Evolutionary conservation across 2,329 filamentous ascomycete species (phyloP).

Genomic region (Botryotinia globosa): DNA sequence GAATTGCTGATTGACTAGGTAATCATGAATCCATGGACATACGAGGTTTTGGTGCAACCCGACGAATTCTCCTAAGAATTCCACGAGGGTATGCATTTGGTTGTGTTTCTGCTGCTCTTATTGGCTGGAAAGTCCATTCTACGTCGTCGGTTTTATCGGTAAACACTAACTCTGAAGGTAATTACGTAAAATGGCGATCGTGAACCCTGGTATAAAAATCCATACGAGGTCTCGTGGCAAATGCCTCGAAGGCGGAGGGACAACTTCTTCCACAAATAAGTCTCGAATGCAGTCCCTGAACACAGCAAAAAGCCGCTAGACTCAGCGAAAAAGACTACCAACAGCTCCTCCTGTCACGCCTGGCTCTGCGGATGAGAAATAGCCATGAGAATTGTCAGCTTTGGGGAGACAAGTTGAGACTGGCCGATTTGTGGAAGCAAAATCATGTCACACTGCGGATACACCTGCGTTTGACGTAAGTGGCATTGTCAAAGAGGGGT

Average conservation of each 20-base stretch:
- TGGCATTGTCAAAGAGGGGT: background rate
- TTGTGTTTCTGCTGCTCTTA: background rate
- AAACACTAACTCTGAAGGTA: background rate
- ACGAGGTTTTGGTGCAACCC: background rate
- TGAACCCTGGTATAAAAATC: background rate
- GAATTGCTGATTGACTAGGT: background rate
- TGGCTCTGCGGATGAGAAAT: background rate
- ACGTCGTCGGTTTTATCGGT: background rate
- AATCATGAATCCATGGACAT: background rate
- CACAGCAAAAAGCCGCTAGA: background rate
- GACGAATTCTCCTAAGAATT: background rate
- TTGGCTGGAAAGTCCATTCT: background rate
- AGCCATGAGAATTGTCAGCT: background rate
- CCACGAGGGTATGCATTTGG: background rate
- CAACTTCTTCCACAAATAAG: background rate
- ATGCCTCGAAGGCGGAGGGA: background rate
- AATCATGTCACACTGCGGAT: background rate
- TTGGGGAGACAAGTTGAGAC: background rate
- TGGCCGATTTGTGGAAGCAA: background rate
- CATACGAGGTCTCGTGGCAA: background rate
- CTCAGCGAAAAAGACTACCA: background rate
- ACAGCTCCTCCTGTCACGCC: background rate
- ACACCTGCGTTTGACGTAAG: background rate
- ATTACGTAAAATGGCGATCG: background rate
- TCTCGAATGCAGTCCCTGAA: background rate